Evolutionary conservation across 768 basidiomycete species (phyloP), one percentile per base, ranked within the genome.

Genomic region (Fomitopsis pulvina): DNA sequence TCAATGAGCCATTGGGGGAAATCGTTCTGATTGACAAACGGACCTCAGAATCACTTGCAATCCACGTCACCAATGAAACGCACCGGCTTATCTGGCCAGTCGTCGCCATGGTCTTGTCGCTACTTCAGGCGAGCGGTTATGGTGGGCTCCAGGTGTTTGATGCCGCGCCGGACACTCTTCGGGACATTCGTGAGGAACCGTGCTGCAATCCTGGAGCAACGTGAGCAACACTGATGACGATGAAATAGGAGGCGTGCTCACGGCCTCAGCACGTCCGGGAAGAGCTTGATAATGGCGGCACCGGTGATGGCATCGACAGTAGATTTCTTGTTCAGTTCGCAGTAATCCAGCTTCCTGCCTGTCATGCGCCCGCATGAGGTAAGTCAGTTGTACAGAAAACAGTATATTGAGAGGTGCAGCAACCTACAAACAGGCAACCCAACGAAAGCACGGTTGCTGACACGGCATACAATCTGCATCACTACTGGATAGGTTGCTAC

Each of bases 381-480:
- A 11, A 3, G 24, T 39, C 3, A 29, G 20, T 24, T 9, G 7
- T 25, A 47, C 18, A 6, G 6, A 12, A 26, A 11, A 1, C 16
- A 16, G 21, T n/a, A 45, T 7, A 45, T 27, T 45, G 10, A 40
- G 39, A 32, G 45, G 24, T n/a, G n/a, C n/a, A 32, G 26, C 22
- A 7, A 62, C 71, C 18, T 41, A 76, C 78, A 79, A 2, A 75
- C 44, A 2, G 77, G 76, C 24, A 71, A 61, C 0, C 78, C 80
- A 7, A 80, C 72, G 46, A 80, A 75, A 0, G 69, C 38, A 14
- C 79, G 68, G 53, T 76, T 77, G 44, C 61, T 72, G 3, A 66
- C 59, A 29, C 74, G 68, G 38, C 66, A 64, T 11, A 79, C 59
- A n/a, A 79, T 58, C 25, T 64, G 51, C 50, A 60, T 66, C 5